These are phyloP conservation scores for Metschnikowia santaceciliae DNA, from an alignment of 805 yeast genomes.

Conservation along the genomic window DNA sequence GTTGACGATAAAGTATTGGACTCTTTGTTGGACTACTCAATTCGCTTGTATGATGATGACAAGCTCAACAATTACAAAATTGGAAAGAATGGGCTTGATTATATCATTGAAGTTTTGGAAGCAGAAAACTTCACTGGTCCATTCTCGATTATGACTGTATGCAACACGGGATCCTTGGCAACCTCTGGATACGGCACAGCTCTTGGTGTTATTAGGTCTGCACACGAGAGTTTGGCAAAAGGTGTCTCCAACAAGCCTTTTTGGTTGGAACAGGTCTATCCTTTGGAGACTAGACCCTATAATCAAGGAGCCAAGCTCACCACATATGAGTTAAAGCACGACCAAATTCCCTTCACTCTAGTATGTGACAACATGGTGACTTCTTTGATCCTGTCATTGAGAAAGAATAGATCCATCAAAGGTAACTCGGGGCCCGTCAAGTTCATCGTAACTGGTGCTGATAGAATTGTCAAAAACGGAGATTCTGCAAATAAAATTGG, in stretches of 20 bases:
- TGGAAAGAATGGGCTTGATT: slow-evolving; percentile 79
- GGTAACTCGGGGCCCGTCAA: slow-evolving; percentile 60
- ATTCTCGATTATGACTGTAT: slow-evolving; percentile 82
- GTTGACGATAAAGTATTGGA: slow-evolving; percentile 24
- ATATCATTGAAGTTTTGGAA: slow-evolving; percentile 46
- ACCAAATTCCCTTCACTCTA: slow-evolving; percentile 80
- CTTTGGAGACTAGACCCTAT: slow-evolving; percentile 93
- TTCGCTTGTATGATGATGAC: slow-evolving; percentile 67
- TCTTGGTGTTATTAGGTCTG: slow-evolving; percentile 80
- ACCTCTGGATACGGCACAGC: slow-evolving; percentile 99
- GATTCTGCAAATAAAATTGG: slow-evolving; percentile 97
- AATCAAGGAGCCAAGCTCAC: slow-evolving; percentile 95
- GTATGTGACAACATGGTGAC: slow-evolving; percentile 92
- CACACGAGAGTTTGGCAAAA: slow-evolving; percentile 43
- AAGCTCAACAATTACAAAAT: slow-evolving; percentile 70
- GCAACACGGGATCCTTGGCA: slow-evolving; percentile 95
- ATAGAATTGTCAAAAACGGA: slow-evolving; percentile 87
- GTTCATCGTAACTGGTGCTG: slow-evolving; percentile 92
- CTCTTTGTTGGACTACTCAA: slow-evolving; percentile 42
- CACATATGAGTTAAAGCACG: slow-evolving; percentile 84
- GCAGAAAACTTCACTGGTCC: slow-evolving; percentile 54
- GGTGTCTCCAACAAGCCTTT: slow-evolving; percentile 29
- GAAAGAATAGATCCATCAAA: slow-evolving; percentile 25
- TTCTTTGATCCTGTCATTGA: slow-evolving; percentile 53
- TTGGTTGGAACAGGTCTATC: slow-evolving; percentile 67